Percentiles rank a stretch among this genome's conserved stretches.
phyloP scores from a whole-genome alignment of 2,329 filamentous ascomycete genomes.

The Ascochyta lentis region DNA sequence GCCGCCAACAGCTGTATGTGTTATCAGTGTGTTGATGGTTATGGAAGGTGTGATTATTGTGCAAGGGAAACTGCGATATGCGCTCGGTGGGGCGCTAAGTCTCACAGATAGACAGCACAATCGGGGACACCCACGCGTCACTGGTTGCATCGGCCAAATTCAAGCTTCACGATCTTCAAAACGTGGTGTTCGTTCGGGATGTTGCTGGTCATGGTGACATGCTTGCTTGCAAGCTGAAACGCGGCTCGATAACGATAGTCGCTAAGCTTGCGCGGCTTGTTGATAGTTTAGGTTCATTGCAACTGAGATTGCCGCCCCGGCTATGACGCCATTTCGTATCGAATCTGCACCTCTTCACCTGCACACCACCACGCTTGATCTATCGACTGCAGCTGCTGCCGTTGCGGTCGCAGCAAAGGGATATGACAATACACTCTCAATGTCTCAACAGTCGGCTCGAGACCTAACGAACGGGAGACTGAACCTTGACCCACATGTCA shows the following conservation, averaged over 20 bases:
- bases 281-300: not conserved
- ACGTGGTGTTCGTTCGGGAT: not conserved
- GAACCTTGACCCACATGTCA: not conserved
- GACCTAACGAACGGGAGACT: not conserved
- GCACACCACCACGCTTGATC: not conserved
- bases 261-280: slow-evolving; percentile 3
- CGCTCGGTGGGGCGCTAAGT: not conserved
- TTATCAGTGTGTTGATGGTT: not conserved
- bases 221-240: slow-evolving; percentile 5
- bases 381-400: slow-evolving; percentile 1
- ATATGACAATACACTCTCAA: not conserved
- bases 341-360: not conserved
- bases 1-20: not conserved
- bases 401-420: not conserved
- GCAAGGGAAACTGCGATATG: not conserved
- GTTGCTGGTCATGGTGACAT: not conserved
- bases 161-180: not conserved
- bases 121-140: slow-evolving; percentile 3
- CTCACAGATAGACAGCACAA: slow-evolving; percentile 10
- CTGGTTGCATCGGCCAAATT: not conserved
- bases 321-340: slow-evolving; percentile 5
- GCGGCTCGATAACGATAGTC: slow-evolving; percentile 13
- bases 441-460: not conserved
- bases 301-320: not conserved
- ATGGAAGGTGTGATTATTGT: not conserved